Base-by-base conservation (phyloP, 768 basidiomycete genomes). In the Boletus rufocinnamomeus region DNA sequence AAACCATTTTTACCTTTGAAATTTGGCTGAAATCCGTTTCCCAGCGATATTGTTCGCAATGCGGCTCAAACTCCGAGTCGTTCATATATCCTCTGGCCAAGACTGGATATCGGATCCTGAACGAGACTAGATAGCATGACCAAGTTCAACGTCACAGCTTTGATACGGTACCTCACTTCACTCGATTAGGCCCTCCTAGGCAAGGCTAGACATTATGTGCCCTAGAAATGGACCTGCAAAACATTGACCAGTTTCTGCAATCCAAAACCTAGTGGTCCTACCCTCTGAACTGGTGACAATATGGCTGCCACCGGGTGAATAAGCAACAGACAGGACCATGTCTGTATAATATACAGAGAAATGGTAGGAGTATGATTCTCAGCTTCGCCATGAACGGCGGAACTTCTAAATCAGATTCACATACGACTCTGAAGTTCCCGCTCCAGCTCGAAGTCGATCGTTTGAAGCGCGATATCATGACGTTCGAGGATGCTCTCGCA, bases 361-460 rank as follows among this genome's bases (percentile, higher is more conserved):
- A n/a, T n/a, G n/a, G n/a, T n/a, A 83, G 54, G 82, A 86, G 54
- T 82, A 86, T 65, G 88, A 89, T n/a, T 78, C 80, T 3, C 78
- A 84, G 19, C 56, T 83, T n/a, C 82, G 86, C 11, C 79, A 77
- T 25, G 83, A 87, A 59, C 83, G 83, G 52, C 83, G 90, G 49
- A 73, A 82, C 0, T 69, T 89, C 27, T 90, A 91, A 64, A 82
- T 82, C 28, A 89, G 93, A 96, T 74, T 85, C 87, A 13, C 89
- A 90, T 66, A 88, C 89, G 0, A 88, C 86, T 3, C 88, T 93
- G 25, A 80, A 86, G 45, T 92, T 93, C 76, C 90, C 91, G 0
- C 75, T 98, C 34, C 92, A 97, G 70, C 82, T 98, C 21, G 95
- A 99, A 72, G 79, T 91, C 1, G 96, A 98, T 61, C 77, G 93